Conservation (phyloP, 495 filamentous ascomycete genomes). For the Daldinia loculata region DNA sequence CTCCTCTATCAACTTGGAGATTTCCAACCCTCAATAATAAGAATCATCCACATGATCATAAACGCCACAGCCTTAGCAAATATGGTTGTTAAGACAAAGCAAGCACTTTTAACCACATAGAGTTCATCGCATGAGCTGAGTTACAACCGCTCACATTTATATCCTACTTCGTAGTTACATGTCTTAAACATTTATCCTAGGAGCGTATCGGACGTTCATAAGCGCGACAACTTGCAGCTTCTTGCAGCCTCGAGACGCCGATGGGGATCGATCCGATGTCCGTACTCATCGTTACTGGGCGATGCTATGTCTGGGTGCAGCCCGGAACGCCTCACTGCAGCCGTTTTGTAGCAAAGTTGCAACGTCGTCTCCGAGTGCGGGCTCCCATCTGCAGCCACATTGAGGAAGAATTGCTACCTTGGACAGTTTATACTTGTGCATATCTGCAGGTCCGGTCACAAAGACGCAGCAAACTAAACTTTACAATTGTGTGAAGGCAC, state of each 20-base stretch:
- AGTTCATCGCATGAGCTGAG: constrained; percentile 20
- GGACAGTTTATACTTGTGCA: constrained; percentile 17
- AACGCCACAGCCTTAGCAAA: constrained; percentile 12
- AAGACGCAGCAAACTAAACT: constrained; percentile 7
- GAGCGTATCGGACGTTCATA: constrained; percentile 16
- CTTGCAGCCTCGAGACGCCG: constrained; percentile 20
- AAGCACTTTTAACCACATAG: not conserved
- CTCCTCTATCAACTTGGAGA: constrained; percentile 12
- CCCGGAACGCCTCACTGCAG: constrained; percentile 18
- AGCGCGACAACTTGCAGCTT: constrained; percentile 10
- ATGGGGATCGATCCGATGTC: constrained; percentile 9
- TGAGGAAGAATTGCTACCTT: constrained; percentile 21
- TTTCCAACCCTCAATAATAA: constrained; percentile 24
- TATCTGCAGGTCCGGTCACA: constrained; percentile 42
- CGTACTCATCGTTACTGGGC: constrained; percentile 15
- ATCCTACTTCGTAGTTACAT: no score
- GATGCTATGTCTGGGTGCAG: not conserved
- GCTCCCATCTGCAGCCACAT: constrained; percentile 31
- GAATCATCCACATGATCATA: constrained; percentile 30
- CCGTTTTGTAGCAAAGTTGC: constrained; percentile 14
- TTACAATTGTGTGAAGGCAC: constrained; percentile 12
- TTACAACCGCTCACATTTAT: not conserved
- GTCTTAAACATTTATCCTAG: not conserved
- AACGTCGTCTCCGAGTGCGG: constrained; percentile 34
- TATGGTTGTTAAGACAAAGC: constrained; percentile 7